phyloP scores from a whole-genome alignment of 2,329 filamentous ascomycete species.

The Fusarium sulawesiense region DNA sequence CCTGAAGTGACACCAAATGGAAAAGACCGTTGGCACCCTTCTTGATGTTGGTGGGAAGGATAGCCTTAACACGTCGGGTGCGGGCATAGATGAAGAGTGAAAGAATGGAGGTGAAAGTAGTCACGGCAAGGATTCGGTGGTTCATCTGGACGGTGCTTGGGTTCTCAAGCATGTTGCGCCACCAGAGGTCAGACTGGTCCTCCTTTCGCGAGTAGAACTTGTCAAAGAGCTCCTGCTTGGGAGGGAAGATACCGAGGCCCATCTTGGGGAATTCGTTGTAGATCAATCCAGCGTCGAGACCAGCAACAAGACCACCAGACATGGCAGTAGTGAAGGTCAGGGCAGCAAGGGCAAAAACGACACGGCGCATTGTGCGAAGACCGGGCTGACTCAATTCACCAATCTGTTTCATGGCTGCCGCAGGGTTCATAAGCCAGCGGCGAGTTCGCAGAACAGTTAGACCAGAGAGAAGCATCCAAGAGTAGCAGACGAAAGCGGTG shows the following conservation, averaged over 20 bases:
- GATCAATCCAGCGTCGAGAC: slow-evolving; percentile 94
- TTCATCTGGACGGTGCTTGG: slow-evolving; percentile 95
- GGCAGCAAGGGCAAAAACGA: slow-evolving; percentile 74
- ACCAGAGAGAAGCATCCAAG: slow-evolving; percentile 92
- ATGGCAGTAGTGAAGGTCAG: slow-evolving; percentile 92
- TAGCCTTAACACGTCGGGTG: slow-evolving; percentile 66
- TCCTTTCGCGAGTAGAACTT: slow-evolving; percentile 83
- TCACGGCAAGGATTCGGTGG: slow-evolving; percentile 90
- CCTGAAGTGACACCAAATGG: slow-evolving; percentile 85
- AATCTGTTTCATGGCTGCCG: slow-evolving; percentile 69
- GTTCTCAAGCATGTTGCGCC: slow-evolving; percentile 98
- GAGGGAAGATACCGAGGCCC: slow-evolving; percentile 85
- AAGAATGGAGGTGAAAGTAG: slow-evolving; percentile 85
- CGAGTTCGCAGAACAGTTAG: slow-evolving; percentile 84
- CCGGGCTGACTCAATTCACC: slow-evolving; percentile 72
- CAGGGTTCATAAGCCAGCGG: slow-evolving; percentile 75
- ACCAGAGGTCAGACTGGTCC: slow-evolving; percentile 87
- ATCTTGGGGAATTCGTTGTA: slow-evolving; percentile 99
- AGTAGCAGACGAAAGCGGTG: slow-evolving; percentile 92
- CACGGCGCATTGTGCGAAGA: slow-evolving; percentile 79
- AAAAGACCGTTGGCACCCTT: slow-evolving; percentile 83
- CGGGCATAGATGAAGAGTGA: slow-evolving; percentile 84
- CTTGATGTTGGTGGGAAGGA: slow-evolving; percentile 71
- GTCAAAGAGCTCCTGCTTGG: slow-evolving; percentile 84
- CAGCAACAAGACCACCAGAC: slow-evolving; percentile 93